A percentile compares a stretch with the other conserved stretches of the same genome.
phyloP scores from a whole-genome alignment of 495 filamentous ascomycete genomes.

The Penicillium arizonense region DNA sequence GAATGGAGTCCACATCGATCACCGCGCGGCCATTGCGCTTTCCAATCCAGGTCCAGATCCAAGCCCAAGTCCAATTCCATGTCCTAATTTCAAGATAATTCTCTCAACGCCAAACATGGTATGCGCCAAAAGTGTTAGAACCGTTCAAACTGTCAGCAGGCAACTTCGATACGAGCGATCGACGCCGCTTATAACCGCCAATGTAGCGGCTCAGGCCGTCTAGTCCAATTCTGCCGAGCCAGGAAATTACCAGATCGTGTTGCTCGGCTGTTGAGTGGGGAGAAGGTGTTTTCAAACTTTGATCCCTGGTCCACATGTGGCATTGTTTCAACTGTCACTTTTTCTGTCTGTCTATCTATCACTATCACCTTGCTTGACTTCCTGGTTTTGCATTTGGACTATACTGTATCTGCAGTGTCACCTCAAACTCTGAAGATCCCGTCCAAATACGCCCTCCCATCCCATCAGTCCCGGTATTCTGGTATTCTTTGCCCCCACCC shows the following conservation, averaged over 20 bases:
- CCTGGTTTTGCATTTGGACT: too few species aligned
- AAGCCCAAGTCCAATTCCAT: too few species aligned
- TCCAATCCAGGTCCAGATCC: not conserved
- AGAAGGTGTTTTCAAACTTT: not conserved
- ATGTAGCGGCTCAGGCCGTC: slow-evolving; percentile 21
- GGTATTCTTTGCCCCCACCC: too few species aligned
- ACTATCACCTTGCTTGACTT: too few species aligned
- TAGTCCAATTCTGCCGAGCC: too few species aligned
- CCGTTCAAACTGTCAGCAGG: not conserved
- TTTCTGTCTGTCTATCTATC: too few species aligned
- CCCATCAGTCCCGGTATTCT: too few species aligned
- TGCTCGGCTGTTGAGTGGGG: slow-evolving; percentile 7
- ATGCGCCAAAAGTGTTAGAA: too few species aligned
- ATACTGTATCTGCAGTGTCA: too few species aligned
- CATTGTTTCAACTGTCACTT: too few species aligned
- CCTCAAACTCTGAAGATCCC: not conserved
- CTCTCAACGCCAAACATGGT: too few species aligned
- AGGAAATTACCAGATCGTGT: not conserved
- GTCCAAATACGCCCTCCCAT: not conserved
- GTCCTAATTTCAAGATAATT: too few species aligned
- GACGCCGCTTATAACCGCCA: slow-evolving; percentile 8
- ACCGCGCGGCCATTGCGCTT: not conserved
- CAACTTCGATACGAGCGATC: slow-evolving; percentile 25
- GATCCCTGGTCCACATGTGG: not conserved
- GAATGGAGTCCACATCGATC: slow-evolving; percentile 8